Base-by-base conservation (phyloP, 768 basidiomycete species). In the Tricholoma matsutake region DNA sequence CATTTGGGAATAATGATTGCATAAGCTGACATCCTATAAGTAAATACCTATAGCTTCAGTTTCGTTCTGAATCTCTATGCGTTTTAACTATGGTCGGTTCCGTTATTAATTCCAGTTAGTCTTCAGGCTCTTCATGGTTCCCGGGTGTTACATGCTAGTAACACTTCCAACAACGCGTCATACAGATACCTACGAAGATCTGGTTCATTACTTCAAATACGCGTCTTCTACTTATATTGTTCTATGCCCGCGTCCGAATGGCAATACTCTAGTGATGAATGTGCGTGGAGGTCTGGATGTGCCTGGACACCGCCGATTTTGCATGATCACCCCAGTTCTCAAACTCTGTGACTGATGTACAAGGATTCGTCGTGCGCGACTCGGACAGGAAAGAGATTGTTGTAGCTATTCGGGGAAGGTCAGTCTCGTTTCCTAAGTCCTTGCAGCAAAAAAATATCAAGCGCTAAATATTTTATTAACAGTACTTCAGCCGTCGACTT, bases 161-260 rank as follows among this genome's bases (percentile, higher is more conserved):
- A 45, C 49, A 7, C 25, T 9, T 11, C 4, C 6, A 28, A 16
- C 25, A 16, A 51, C 49, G 6, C 49, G 13, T 29, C 49, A 16
- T 14, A 58, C 60, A 80, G 79, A 76, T 28, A 66, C 75, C 6
- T 82, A 76, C 64, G 67, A 78, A 34, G 75, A 83, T 58, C 72
- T 85, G 6, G 68, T 82, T 1, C 76, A 79, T 62, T 84, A 84
- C 72, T 81, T 83, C 75, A 82, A 83, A 68, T 84, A 83, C 61
- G 80, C 84, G 1, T 80, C 83, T 10, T 82, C 82, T 6, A 79
- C 81, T 3, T 84, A 84, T 60, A 69, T 63, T 32, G 53, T 70
- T 0, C 58, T 82, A 20, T 85, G 84, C 60, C 77, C 78, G 6
- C 73, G 75, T 11, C 84, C 83, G 1, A 83, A 83, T 64, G 82